Evolutionary conservation across 768 basidiomycete species (phyloP).

Genomic region (Tulasnella calospora): DNA sequence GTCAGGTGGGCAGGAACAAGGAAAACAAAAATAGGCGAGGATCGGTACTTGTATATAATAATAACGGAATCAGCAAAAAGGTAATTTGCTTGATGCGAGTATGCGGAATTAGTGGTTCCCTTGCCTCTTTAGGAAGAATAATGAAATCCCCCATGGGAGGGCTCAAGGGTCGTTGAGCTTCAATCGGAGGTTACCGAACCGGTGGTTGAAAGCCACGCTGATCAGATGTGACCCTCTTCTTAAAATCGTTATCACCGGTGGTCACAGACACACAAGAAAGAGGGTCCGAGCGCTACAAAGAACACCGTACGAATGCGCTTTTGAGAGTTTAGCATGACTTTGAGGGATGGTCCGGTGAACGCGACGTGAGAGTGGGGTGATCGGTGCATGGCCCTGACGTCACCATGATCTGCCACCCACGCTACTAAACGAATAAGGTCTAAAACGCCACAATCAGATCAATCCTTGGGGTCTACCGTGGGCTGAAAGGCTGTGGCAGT

Average conservation of each 20-base stretch:
- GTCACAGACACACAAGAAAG: not conserved
- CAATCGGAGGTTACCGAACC: not conserved
- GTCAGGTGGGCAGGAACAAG: not conserved
- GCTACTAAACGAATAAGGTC: not conserved
- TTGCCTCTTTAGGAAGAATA: not conserved
- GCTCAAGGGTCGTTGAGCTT: not conserved
- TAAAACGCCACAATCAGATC: not conserved
- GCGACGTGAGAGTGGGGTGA: not conserved
- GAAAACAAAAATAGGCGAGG: not conserved
- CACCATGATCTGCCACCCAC: not conserved
- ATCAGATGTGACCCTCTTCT: not conserved
- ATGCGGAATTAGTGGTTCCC: not conserved
- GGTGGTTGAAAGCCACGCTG: not conserved
- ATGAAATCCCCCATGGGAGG: not conserved
- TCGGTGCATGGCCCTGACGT: not conserved
- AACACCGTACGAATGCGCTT: not conserved
- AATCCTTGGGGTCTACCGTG: not conserved
- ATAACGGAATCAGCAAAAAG: not conserved
- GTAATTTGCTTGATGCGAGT: not conserved
- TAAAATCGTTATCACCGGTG: not conserved
- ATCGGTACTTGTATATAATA: not conserved
- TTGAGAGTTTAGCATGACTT: not conserved
- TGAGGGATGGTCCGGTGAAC: not conserved
- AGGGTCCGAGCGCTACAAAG: not conserved
- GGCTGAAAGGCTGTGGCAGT: not conserved